Evolutionary conservation across 2,329 filamentous ascomycete species (phyloP).

Genomic region (Hypoxylon rubiginosum): DNA sequence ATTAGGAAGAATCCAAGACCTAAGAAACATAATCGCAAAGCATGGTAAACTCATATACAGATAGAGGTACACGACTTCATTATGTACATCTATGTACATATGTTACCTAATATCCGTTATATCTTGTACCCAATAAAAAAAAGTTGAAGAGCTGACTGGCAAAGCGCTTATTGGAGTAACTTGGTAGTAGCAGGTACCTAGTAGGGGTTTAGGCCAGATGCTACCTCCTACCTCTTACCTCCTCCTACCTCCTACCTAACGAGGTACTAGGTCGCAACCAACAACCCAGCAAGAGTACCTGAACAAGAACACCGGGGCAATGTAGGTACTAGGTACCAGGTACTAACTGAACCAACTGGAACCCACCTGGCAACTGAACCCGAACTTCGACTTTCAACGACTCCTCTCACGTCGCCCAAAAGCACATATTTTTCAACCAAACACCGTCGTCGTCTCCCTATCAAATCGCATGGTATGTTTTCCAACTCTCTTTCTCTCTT

Average conservation of each 20-base stretch:
- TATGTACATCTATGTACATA: too few relatives aligned
- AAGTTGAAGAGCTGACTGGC: constrained; percentile 8
- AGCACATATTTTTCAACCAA: constrained; percentile 35
- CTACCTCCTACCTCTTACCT: too few relatives aligned
- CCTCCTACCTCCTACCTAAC: too few relatives aligned
- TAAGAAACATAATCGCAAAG: background rate
- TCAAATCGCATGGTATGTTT: constrained; percentile 44
- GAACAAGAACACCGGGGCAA: too few relatives aligned
- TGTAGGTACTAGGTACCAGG: too few relatives aligned
- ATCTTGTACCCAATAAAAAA: background rate
- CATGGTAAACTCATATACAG: background rate
- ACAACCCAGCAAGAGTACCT: too few relatives aligned
- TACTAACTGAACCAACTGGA: too few relatives aligned
- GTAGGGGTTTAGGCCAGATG: too few relatives aligned
- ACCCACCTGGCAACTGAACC: background rate
- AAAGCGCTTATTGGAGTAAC: too few relatives aligned
- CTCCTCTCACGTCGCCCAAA: constrained; percentile 21
- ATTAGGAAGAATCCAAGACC: background rate
- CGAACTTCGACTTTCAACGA: background rate
- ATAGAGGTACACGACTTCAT: background rate
- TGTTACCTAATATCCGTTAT: too few relatives aligned
- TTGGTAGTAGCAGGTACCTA: too few relatives aligned
- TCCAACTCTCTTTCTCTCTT: constrained; percentile 23
- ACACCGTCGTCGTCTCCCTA: constrained; percentile 15
- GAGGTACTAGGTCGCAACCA: too few relatives aligned